phyloP scores from a whole-genome alignment of 306 rosid species.

The Trifolium subterraneum region DNA sequence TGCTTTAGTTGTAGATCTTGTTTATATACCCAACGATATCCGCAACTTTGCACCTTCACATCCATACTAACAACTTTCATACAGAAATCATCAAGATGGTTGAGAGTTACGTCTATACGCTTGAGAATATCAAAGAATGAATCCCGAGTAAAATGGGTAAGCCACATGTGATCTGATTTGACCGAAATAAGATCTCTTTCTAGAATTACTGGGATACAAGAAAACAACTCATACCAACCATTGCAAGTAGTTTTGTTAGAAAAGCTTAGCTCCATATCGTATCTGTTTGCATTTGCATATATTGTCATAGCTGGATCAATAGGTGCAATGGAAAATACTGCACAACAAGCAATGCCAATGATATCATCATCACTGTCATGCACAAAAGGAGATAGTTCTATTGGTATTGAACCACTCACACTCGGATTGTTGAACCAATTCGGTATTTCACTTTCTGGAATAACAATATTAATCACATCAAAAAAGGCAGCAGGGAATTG shows the following conservation, averaged over 20 bases:
- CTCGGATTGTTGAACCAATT: slow-evolving; percentile 8
- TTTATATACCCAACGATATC: background rate
- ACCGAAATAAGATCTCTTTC: too few relatives aligned
- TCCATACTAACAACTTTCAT: background rate
- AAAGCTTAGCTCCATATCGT: background rate
- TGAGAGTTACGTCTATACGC: background rate
- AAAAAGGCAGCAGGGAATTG: background rate
- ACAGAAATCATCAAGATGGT: background rate
- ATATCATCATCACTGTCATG: background rate
- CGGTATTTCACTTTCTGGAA: slow-evolving; percentile 28
- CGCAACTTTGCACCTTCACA: background rate
- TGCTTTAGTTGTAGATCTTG: background rate
- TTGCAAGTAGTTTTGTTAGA: too few relatives aligned
- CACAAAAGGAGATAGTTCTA: background rate
- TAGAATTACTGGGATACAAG: background rate
- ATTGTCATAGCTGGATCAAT: background rate
- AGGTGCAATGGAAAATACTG: background rate
- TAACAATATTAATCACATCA: background rate
- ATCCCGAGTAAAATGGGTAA: background rate
- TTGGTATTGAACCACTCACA: background rate
- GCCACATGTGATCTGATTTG: background rate
- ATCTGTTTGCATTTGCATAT: background rate
- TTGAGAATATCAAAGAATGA: background rate
- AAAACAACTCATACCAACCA: too few relatives aligned
- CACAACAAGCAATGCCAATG: background rate